These are phyloP conservation scores for Echites panduratus DNA, from an alignment of 257 asterid species.

Conservation along the genomic window DNA sequence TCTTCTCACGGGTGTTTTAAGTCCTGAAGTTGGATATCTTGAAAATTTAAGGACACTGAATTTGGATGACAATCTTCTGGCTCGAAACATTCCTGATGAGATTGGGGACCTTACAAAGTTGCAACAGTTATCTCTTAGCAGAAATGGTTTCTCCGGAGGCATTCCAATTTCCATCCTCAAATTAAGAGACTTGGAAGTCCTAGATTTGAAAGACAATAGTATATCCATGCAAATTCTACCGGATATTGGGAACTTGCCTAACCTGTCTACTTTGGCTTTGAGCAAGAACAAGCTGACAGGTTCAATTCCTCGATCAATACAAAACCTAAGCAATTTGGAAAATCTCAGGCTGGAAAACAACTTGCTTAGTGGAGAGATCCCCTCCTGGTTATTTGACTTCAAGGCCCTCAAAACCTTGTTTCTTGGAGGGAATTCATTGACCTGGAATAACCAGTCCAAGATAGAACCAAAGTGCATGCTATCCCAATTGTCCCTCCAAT, in stretches of 20 bases:
- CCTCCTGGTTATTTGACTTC: slow-evolving; percentile 23
- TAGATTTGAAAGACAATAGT: slow-evolving; percentile 22
- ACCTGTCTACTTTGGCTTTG: slow-evolving; percentile 25
- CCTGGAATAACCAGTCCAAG: slow-evolving; percentile 21
- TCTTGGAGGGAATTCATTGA: slow-evolving; percentile 25
- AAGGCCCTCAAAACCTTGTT: slow-evolving; percentile 17
- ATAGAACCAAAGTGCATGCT: slow-evolving; percentile 24
- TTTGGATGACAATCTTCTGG: slow-evolving; percentile 18
- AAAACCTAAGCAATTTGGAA: slow-evolving; percentile 21
- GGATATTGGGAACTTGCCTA: slow-evolving; percentile 19
- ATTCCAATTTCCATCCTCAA: slow-evolving; percentile 16
- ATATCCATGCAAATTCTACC: slow-evolving; percentile 21
- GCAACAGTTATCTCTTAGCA: slow-evolving; percentile 15
- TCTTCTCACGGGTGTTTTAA: slow-evolving; percentile 16
- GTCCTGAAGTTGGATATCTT: slow-evolving; percentile 16
- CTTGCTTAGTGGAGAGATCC: slow-evolving; percentile 23
- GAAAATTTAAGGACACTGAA: slow-evolving; percentile 16
- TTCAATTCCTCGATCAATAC: slow-evolving; percentile 21
- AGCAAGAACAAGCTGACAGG: slow-evolving; percentile 29
- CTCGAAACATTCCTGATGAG: slow-evolving; percentile 24
- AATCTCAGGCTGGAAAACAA: slow-evolving; percentile 23
- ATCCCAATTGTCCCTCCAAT: slow-evolving; percentile 19
- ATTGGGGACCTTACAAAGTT: slow-evolving; percentile 24
- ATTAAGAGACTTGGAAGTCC: slow-evolving; percentile 13
- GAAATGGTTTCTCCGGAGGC: slow-evolving; percentile 25